These are phyloP conservation scores for Lenzites betulinus DNA, from an alignment of 768 basidiomycete species.

Conservation along the genomic window DNA sequence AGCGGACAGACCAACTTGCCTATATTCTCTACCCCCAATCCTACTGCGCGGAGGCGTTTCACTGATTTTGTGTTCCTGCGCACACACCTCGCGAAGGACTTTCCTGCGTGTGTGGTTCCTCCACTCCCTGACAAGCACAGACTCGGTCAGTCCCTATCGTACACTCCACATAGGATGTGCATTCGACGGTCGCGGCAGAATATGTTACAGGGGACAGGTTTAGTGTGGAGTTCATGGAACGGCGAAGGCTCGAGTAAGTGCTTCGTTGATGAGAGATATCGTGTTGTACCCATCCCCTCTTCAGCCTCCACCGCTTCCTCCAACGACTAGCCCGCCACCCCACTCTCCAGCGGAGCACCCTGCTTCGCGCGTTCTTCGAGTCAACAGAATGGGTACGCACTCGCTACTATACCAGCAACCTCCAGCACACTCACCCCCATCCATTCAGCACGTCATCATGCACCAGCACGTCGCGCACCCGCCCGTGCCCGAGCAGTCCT, in stretches of 20 bases:
- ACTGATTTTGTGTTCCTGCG: slow-evolving; percentile 96
- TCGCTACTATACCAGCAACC: background rate
- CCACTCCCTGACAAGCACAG: slow-evolving; percentile 96
- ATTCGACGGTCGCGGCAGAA: slow-evolving; percentile 49
- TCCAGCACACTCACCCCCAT: slow-evolving; percentile 8
- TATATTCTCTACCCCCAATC: slow-evolving; percentile 75
- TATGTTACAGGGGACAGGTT: slow-evolving; percentile 98
- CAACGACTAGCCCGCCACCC: slow-evolving; percentile 92
- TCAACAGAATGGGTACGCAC: slow-evolving; percentile 94
- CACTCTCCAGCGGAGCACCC: slow-evolving; percentile 85
- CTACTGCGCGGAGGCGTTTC: slow-evolving; percentile 84
- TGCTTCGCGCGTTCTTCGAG: slow-evolving; percentile 93
- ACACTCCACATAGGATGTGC: background rate
- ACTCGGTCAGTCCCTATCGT: slow-evolving; percentile 61
- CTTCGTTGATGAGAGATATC: background rate
- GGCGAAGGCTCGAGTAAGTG: slow-evolving; percentile 81
- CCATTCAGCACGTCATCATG: slow-evolving; percentile 86
- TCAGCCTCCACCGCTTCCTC: slow-evolving; percentile 89
- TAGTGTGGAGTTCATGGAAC: slow-evolving; percentile 96
- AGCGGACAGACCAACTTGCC: slow-evolving; percentile 79
- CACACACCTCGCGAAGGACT: slow-evolving; percentile 85
- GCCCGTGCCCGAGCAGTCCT: slow-evolving; percentile 76
- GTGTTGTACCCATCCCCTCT: slow-evolving; percentile 1
- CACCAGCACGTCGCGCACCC: slow-evolving; percentile 95
- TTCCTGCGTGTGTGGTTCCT: slow-evolving; percentile 97